These are phyloP conservation scores for Aspergillus baeticus DNA, from an alignment of 495 filamentous ascomycete genomes.

Conservation along the genomic window DNA sequence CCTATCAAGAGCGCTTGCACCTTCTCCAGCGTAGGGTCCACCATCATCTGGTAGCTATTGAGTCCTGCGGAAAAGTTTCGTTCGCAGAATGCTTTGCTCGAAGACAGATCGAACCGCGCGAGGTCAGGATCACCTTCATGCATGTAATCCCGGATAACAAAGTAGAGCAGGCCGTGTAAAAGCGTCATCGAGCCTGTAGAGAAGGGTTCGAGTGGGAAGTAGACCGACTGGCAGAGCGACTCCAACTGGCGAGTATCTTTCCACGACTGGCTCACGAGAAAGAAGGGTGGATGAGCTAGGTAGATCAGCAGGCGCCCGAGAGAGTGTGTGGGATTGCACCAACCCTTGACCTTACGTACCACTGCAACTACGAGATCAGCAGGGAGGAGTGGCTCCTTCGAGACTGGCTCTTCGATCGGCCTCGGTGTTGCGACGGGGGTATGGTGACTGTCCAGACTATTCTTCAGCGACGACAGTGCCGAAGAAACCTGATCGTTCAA, in stretches of 20 bases:
- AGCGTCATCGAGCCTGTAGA: constrained; percentile 19
- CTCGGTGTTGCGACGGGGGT: background rate
- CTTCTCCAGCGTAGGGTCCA: constrained; percentile 25
- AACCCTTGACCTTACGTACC: constrained; percentile 24
- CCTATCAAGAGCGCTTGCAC: constrained; percentile 26
- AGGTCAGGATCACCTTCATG: constrained; percentile 23
- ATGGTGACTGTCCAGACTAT: constrained; percentile 19
- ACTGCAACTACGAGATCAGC: constrained; percentile 24
- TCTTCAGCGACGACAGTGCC: constrained; percentile 19
- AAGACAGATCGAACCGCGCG: constrained; percentile 12
- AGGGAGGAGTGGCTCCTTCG: constrained; percentile 17
- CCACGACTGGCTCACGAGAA: constrained; percentile 28
- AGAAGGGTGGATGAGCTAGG: constrained; percentile 25
- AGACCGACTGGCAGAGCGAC: constrained; percentile 24
- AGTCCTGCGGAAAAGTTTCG: constrained; percentile 16
- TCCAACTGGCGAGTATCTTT: constrained; percentile 19
- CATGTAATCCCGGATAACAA: constrained; percentile 26
- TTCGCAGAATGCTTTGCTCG: constrained; percentile 19
- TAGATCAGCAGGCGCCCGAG: background rate
- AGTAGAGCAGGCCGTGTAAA: constrained; percentile 23
- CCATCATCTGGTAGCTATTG: constrained; percentile 22
- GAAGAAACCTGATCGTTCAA: constrained; percentile 22
- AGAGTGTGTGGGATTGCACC: background rate
- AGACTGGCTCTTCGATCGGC: background rate
- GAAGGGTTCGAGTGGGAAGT: constrained; percentile 23